Base-by-base conservation (phyloP, 2,329 filamentous ascomycete species). In the Lasiodiplodia sp. region DNA sequence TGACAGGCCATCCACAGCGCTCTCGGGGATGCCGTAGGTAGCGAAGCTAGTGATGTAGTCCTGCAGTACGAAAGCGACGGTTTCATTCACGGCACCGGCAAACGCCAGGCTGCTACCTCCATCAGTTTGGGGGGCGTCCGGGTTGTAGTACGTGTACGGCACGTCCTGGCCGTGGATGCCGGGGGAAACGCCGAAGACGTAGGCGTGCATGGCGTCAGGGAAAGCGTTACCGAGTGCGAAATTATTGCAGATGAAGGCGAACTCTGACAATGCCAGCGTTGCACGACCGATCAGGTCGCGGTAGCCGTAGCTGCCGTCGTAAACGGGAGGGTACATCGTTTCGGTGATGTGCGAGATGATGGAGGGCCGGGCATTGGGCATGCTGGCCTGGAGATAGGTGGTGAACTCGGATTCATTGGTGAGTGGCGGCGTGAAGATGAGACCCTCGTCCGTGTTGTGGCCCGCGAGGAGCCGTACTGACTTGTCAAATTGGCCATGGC, bases 81-180 rank as follows among this genome's bases (percentile, higher is more conserved):
- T 78, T 2, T 71, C 71, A 69, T 80, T 81, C 34, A 63, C 63
- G 12, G 77, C 75, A 14, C n/a, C 44, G 51, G 62, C 68, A 11
- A 10, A 8, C 12, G 34, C 31, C n/a, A 52, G n/a, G 5, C 16
- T n/a, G 7, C 31, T 23, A 5, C 2, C 25, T 11, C 16, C 3
- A 18, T 25, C 18, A 1, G 69, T 56, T 2, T 72, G 31, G 31
- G 31, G 31, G 31, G 31, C 72, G 47, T 60, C 34, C 52, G 83
- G 37, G 10, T 34, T 82, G 77, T 82, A 88, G 76, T 84, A 88
- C 0, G 84, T 86, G 71, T 86, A 88, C 0, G 80, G 69, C 4
- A 86, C 71, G 71, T 89, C 87, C 63, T 81, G 75, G 21, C 82
- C 85, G 72, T 89, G 87, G 44, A 86, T 78, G 8, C 80, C 86